These are phyloP conservation scores for Colletotrichum sp. DNA, from an alignment of 2,329 filamentous ascomycete species.

Conservation along the genomic window DNA sequence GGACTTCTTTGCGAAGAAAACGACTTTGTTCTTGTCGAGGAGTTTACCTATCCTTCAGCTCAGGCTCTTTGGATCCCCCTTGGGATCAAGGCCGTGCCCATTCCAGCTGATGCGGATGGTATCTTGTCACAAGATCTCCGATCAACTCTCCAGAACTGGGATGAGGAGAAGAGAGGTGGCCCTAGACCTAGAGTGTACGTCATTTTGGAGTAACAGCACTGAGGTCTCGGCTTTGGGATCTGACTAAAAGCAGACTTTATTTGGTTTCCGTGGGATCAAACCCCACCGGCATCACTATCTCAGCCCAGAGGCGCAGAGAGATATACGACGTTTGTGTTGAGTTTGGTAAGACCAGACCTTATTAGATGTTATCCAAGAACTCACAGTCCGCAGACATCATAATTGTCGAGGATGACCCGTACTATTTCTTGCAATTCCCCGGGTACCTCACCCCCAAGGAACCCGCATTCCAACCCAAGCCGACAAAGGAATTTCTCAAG, in stretches of 20 bases:
- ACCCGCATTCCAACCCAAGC: neutral
- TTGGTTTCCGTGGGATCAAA: constrained; percentile 65
- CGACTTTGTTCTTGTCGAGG: constrained; percentile 22
- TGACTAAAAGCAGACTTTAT: constrained; percentile 23
- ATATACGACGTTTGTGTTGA: constrained; percentile 52
- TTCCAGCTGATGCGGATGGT: constrained; percentile 28
- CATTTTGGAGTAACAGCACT: accelerated
- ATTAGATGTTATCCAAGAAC: constrained; percentile 59
- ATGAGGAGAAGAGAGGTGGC: constrained; percentile 5
- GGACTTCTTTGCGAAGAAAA: constrained; percentile 17
- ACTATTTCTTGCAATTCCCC: constrained; percentile 43
- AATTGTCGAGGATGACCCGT: constrained; percentile 69
- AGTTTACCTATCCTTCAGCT: neutral
- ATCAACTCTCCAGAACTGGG: constrained; percentile 26
- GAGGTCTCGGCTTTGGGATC: neutral
- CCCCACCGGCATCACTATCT: constrained; percentile 71
- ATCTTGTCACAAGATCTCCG: constrained; percentile 26
- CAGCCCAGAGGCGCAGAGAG: constrained; percentile 57
- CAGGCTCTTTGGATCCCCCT: constrained; percentile 33
- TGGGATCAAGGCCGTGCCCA: constrained; percentile 28
- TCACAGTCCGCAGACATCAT: constrained; percentile 34
- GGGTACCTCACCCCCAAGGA: neutral
- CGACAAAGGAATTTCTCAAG: constrained; percentile 19
- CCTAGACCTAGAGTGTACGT: constrained; percentile 23
- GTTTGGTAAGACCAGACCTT: constrained; percentile 55